Evolutionary conservation across 805 yeast species (phyloP).

Genomic region (Maudiozyma barnettii): DNA sequence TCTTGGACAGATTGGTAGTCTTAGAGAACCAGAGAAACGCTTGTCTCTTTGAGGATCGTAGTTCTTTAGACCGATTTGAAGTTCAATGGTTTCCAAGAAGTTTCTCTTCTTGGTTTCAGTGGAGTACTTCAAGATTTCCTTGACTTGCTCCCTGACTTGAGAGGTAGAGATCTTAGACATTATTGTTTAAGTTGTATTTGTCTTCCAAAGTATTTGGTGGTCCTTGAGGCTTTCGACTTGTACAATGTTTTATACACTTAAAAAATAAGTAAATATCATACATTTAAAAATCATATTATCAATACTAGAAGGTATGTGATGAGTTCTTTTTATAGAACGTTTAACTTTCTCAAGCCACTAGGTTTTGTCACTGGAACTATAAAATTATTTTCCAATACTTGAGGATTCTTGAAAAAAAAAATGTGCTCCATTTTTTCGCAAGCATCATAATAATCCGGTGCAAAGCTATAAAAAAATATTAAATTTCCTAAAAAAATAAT

Average conservation of each 20-base stretch:
- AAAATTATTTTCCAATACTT: no score
- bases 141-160: conserved; percentile 95
- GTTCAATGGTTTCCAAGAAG: conserved; percentile 99
- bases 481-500: no score
- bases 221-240: conserved; percentile 44
- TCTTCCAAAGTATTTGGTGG: conserved; percentile 70
- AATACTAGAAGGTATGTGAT: no score
- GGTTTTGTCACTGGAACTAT: no score
- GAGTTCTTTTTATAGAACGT: no score
- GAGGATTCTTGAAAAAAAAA: no score
- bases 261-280: not conserved
- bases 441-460: no score
- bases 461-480: no score
- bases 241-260: conserved; percentile 5
- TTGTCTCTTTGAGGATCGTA: conserved; percentile 99
- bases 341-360: no score
- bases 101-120: conserved; percentile 98
- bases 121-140: conserved; percentile 82
- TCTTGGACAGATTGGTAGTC: conserved; percentile 98
- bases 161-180: conserved; percentile 87
- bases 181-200: conserved; percentile 28
- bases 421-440: no score
- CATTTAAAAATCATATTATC: not conserved
- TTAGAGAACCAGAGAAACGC: conserved; percentile 99
- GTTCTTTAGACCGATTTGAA: conserved; percentile 99